Percentiles rank a stretch among this genome's conserved stretches.
Conservation (phyloP, 768 basidiomycete genomes). For the Glaciozyma antarctica region DNA sequence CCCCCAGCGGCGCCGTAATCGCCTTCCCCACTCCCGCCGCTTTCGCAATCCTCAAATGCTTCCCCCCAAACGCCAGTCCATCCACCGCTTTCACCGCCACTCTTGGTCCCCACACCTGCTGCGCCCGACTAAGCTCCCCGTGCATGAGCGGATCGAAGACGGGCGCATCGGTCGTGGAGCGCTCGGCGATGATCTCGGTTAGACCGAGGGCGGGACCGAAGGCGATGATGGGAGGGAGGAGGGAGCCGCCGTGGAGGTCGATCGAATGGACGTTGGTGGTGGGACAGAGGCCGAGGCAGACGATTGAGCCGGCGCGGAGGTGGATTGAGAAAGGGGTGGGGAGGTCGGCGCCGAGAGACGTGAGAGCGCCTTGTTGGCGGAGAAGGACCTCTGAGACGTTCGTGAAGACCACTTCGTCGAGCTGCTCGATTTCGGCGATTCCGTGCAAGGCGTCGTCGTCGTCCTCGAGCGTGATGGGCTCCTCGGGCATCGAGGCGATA, state of each 20-base stretch:
- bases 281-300: conserved; percentile 4
- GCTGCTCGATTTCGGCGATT: not conserved
- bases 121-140: not conserved
- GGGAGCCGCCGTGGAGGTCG: conserved; percentile 11
- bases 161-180: conserved; percentile 7
- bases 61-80: conserved; percentile 18
- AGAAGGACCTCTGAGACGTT: conserved; percentile 22
- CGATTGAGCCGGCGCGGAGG: conserved; percentile 10
- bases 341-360: not conserved
- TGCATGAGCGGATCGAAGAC: conserved; percentile 12
- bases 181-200: conserved; percentile 17
- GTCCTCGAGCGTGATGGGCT: conserved; percentile 35
- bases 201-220: conserved; percentile 18
- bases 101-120: not conserved
- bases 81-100: conserved; percentile 9
- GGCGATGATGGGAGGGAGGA: conserved; percentile 10
- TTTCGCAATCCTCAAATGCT: conserved; percentile 16
- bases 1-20: conserved; percentile 8
- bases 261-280: not conserved
- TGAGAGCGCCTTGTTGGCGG: not conserved
- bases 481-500: conserved; percentile 3
- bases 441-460: conserved; percentile 35
- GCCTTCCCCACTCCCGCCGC: conserved; percentile 17
- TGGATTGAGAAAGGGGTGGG: conserved; percentile 4
- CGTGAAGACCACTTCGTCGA: conserved; percentile 19